These are phyloP conservation scores for Phytophthora chlamydospora DNA, from an alignment of 352 stramenopile genomes.

Conservation along the genomic window DNA sequence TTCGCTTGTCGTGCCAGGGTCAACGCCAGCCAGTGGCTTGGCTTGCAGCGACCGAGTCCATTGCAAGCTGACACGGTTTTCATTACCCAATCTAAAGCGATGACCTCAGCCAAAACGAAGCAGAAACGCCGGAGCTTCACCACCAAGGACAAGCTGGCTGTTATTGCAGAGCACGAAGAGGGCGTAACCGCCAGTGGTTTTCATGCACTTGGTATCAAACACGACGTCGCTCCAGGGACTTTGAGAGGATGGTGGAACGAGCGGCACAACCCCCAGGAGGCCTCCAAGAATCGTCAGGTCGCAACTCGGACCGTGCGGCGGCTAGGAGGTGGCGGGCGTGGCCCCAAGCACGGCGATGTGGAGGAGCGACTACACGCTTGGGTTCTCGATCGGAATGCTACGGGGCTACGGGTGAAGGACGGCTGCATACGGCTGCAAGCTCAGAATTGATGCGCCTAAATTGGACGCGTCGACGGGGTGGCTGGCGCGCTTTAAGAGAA, in stretches of 20 bases:
- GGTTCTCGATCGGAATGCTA: background rate
- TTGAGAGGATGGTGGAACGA: slow-evolving; percentile 2
- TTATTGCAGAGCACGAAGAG: slow-evolving; percentile 1
- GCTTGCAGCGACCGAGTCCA: no score
- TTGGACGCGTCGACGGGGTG: no score
- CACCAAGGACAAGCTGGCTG: no score
- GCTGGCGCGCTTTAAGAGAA: no score
- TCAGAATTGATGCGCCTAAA: no score
- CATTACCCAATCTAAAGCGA: background rate
- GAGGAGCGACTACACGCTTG: slow-evolving; percentile 1
- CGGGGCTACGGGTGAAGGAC: slow-evolving; percentile 12
- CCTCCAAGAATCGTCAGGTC: slow-evolving; percentile 1
- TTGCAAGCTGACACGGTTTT: no score
- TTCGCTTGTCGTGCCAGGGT: no score
- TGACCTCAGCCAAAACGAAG: no score
- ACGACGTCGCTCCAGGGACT: background rate
- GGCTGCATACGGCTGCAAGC: slow-evolving; percentile 12
- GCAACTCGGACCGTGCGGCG: slow-evolving; percentile 1
- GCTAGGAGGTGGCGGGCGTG: background rate
- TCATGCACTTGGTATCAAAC: slow-evolving; percentile 4
- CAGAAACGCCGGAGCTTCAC: no score
- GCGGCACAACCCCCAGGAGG: background rate
- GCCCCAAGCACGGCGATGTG: background rate
- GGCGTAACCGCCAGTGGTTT: slow-evolving; percentile 3
- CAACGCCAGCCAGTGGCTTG: no score